phyloP scores from a whole-genome alignment of 2,329 filamentous ascomycete species.

The Dryadomyces quercus-mongolicae region DNA sequence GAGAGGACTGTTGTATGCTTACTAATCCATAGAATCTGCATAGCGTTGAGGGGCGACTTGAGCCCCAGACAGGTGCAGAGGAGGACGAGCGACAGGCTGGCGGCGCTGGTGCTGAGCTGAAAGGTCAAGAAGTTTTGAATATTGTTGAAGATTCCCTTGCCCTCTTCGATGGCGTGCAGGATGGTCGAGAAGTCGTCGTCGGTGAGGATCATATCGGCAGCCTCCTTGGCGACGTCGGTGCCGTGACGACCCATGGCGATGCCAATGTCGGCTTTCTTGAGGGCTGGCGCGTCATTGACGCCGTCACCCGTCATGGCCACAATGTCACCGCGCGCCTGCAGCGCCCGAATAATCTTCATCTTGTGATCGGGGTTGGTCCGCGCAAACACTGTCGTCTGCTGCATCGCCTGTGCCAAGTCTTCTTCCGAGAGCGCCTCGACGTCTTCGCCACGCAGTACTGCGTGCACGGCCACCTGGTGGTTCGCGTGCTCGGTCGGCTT shows the following conservation, averaged over 20 bases:
- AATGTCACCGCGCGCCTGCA: slow-evolving; percentile 87
- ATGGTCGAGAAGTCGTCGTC: slow-evolving; percentile 89
- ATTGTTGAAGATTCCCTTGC: slow-evolving; percentile 98
- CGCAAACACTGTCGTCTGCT: slow-evolving; percentile 86
- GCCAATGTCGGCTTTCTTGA: slow-evolving; percentile 96
- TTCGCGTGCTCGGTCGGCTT: slow-evolving; percentile 36
- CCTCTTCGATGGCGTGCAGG: slow-evolving; percentile 90
- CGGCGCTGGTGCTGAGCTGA: slow-evolving; percentile 92
- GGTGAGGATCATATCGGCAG: slow-evolving; percentile 84
- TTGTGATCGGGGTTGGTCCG: slow-evolving; percentile 96
- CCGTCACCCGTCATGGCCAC: slow-evolving; percentile 99
- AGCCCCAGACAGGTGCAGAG: slow-evolving; percentile 87
- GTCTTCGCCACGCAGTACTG: slow-evolving; percentile 79
- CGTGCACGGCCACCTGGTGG: slow-evolving; percentile 47
- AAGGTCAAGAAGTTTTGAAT: slow-evolving; percentile 99
- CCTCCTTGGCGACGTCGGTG: slow-evolving; percentile 94
- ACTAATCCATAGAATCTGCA: slow-evolving; percentile 99
- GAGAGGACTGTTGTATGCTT: slow-evolving; percentile 25
- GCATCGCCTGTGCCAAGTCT: slow-evolving; percentile 74
- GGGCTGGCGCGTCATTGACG: slow-evolving; percentile 90
- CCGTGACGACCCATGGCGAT: slow-evolving; percentile 93
- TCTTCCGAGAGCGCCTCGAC: slow-evolving; percentile 84
- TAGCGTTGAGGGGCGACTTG: slow-evolving; percentile 91
- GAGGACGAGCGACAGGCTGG: slow-evolving; percentile 80
- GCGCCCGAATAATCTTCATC: slow-evolving; percentile 85